A percentile compares a stretch with the other conserved stretches of the same genome.
phyloP scores from a whole-genome alignment of 1,284 basidiomycete genomes.

The Puccinia coronata region DNA sequence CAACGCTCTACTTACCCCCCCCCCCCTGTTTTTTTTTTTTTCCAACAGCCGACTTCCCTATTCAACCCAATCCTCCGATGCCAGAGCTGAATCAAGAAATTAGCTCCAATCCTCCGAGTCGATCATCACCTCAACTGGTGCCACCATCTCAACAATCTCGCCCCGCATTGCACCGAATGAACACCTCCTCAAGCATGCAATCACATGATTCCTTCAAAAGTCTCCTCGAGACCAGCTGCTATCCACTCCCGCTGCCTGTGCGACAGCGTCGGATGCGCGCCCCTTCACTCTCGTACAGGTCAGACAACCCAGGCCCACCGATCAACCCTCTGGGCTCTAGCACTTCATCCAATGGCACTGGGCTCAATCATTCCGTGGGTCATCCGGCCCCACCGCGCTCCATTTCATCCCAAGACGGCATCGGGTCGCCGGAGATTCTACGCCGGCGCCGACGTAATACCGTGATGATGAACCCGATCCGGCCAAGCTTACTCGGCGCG shows the following conservation, averaged over 20 bases:
- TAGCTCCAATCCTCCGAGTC: background rate
- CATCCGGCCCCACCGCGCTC: background rate
- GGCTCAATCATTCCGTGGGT: background rate
- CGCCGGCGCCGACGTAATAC: background rate
- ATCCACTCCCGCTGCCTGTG: background rate
- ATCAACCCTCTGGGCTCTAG: background rate
- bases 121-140: conserved; percentile 1
- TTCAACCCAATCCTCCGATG: conserved; percentile 17
- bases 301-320: background rate
- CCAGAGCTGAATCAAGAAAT: background rate
- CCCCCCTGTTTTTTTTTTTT: conserved; percentile 1
- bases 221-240: conserved; percentile 9
- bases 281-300: conserved; percentile 28
- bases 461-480: conserved; percentile 9
- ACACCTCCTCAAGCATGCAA: background rate
- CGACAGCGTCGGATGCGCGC: conserved; percentile 31
- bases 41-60: conserved; percentile 41
- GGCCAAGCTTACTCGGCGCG: conserved; percentile 76
- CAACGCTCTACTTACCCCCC: background rate
- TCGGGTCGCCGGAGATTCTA: background rate
- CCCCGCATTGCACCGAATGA: background rate
- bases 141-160: background rate
- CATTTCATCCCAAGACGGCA: conserved; percentile 11
- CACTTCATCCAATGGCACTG: background rate
- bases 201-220: conserved; percentile 16